These are phyloP conservation scores for Cardamine occulta DNA, from an alignment of 345 rosid species.

Conservation along the genomic window DNA sequence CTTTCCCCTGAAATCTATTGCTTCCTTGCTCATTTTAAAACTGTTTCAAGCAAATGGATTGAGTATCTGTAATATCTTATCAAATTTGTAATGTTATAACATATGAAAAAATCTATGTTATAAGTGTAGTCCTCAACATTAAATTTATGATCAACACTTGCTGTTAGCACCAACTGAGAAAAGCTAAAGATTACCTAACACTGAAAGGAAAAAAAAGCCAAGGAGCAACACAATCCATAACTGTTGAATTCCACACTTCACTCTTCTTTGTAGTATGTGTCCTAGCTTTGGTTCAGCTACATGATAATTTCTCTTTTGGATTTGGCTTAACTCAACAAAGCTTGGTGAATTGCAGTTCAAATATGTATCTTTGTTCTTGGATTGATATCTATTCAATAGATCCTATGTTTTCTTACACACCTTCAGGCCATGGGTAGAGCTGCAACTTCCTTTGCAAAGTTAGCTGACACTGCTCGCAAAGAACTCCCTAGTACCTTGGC, in stretches of 20 bases:
- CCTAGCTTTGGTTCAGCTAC: constrained; percentile 11
- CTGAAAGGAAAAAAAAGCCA: background rate
- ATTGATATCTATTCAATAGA: background rate
- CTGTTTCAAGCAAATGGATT: background rate
- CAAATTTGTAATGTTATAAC: background rate
- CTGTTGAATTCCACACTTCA: background rate
- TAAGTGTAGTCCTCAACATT: background rate
- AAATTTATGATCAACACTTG: background rate
- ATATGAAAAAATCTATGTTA: background rate
- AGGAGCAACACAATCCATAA: background rate
- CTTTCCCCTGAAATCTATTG: background rate
- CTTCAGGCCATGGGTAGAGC: constrained; percentile 82
- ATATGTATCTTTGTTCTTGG: background rate
- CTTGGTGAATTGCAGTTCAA: background rate
- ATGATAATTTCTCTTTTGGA: background rate
- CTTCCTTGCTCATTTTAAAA: background rate
- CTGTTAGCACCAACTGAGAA: constrained; percentile 1
- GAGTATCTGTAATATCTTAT: background rate
- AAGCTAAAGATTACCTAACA: background rate
- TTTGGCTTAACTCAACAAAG: background rate
- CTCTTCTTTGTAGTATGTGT: constrained; percentile 6
- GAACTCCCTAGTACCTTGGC: constrained; percentile 96
- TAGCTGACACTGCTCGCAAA: constrained; percentile 90
- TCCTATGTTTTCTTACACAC: background rate
- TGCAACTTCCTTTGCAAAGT: constrained; percentile 83